Evolutionary conservation across 257 asterid genomes (phyloP), one percentile per base, ranked within the genome.

Genomic region (Ligustrum vulgare): DNA sequence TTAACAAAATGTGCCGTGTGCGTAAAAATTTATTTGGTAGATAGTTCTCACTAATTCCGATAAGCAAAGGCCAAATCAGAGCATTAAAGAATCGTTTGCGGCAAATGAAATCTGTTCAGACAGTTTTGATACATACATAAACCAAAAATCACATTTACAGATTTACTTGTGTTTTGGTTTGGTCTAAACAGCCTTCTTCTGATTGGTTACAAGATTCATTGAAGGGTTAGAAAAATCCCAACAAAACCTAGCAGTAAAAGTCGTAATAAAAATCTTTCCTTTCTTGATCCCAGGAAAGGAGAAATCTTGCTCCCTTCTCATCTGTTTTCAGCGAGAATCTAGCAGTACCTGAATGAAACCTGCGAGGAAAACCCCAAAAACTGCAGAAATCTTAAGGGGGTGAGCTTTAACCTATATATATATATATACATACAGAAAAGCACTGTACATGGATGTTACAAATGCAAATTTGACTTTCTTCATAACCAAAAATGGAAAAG

Each of bases 401-500:
- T 22, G 0, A 58, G 13, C 2, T 20, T 23, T 58, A 58, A 58
- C 33, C 12, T 20, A 56, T 20, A 16, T 58, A 22, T 5, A 20
- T 18, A 16, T 6, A 54, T 51, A 6, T 3, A 51, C 9, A n/a
- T 5, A 15, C 7, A 3, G 1, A 8, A 16, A 28, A 28, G 31
- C 1, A 28, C 31, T 28, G 8, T 16, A 54, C 6, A 8, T 54
- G 23, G 39, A 37, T n/a, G 23, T 4, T n/a, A n/a, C 63, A 54
- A 6, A 5, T 54, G 33, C 20, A 25, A 34, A 25, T 33, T 72
- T 71, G 31, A 41, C 77, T 71, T 49, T 51, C 25, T 11, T 23
- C 43, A 35, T 43, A 56, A n/a, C 86, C 79, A 63, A 33, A 78
- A 47, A 72, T 72, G 66, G 86, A 16, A 82, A 67, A n/a, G 28